A percentile compares a stretch with the other conserved stretches of the same genome.
Evolutionary conservation across 1,284 basidiomycete genomes (phyloP).

Genomic region (Ganoderma meredithae): DNA sequence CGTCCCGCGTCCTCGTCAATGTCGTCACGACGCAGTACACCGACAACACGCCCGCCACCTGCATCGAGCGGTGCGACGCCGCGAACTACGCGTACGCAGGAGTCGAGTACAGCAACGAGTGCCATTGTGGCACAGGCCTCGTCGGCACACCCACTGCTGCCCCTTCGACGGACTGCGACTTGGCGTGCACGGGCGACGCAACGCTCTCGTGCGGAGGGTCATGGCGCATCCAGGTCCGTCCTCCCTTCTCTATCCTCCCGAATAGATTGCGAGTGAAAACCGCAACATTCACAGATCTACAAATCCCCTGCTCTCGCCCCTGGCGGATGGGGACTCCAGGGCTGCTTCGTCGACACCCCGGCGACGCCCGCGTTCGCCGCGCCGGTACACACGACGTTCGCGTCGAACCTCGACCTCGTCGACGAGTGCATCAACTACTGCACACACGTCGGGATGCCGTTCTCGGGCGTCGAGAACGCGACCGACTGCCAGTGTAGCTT

Average conservation of each 20-base stretch:
- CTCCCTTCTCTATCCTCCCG: too few species aligned
- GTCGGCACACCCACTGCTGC: slow-evolving; percentile 20
- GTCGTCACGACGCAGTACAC: slow-evolving; percentile 27
- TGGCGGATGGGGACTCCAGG: slow-evolving; percentile 15
- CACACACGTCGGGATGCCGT: slow-evolving; percentile 21
- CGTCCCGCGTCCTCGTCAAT: slow-evolving; percentile 29
- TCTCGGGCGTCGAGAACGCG: slow-evolving; percentile 22
- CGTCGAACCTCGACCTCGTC: slow-evolving; percentile 23
- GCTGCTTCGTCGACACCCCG: slow-evolving; percentile 29
- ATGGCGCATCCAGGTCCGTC: slow-evolving; percentile 28
- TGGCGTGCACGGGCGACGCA: slow-evolving; percentile 31
- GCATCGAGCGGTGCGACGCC: slow-evolving; percentile 32
- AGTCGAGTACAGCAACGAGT: slow-evolving; percentile 35
- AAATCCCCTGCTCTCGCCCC: slow-evolving; percentile 27
- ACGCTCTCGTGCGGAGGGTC: slow-evolving; percentile 32
- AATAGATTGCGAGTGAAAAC: too few species aligned
- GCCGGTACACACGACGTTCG: slow-evolving; percentile 24
- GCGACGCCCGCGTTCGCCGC: slow-evolving; percentile 15
- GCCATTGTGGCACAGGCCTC: slow-evolving; percentile 18
- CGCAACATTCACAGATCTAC: too few species aligned
- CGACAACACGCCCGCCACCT: slow-evolving; percentile 34
- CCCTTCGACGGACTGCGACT: slow-evolving; percentile 30
- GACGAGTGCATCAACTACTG: slow-evolving; percentile 24
- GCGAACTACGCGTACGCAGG: slow-evolving; percentile 33
- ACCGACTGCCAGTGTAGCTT: slow-evolving; percentile 27